These are phyloP conservation scores for Cicer cuneatum DNA, from an alignment of 306 rosid genomes.

Conservation along the genomic window DNA sequence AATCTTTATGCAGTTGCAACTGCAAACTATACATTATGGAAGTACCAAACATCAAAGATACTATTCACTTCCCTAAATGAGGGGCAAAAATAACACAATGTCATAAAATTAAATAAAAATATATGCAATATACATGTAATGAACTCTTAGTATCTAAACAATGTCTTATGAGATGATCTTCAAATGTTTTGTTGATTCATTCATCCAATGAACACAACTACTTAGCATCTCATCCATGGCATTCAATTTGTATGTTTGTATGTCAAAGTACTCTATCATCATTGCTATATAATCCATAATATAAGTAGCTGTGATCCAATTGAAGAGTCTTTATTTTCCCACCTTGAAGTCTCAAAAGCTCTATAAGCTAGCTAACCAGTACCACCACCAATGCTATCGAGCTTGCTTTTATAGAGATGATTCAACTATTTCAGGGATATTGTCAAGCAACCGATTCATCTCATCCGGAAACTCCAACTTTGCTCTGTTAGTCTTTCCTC, in stretches of 20 bases:
- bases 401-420: conserved; percentile 55
- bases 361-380: conserved; percentile 55
- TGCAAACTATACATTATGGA: conserved; percentile 34
- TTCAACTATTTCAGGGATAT: conserved; percentile 76
- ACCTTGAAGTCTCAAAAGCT: conserved; percentile 39
- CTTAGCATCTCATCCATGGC: conserved; percentile 1
- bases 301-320: conserved; percentile 34
- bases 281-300: conserved; percentile 17
- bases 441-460: conserved; percentile 81
- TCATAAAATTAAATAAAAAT: not conserved
- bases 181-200: conserved; percentile 18
- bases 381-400: conserved; percentile 41
- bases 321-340: conserved; percentile 42
- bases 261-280: conserved; percentile 29
- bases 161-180: conserved; percentile 23
- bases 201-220: conserved; percentile 26
- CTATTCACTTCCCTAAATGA: not conserved
- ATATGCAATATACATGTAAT: conserved; percentile 38
- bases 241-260: conserved; percentile 19
- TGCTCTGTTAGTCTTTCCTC: conserved; percentile 90
- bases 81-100: conserved; percentile 17
- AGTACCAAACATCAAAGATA: conserved; percentile 5
- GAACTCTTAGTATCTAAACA: conserved; percentile 20
- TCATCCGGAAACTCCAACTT: conserved; percentile 85
- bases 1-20: conserved; percentile 30